Conservation (phyloP, 1,139 yeast species). For the Schizosaccharomyces versatilis region DNA sequence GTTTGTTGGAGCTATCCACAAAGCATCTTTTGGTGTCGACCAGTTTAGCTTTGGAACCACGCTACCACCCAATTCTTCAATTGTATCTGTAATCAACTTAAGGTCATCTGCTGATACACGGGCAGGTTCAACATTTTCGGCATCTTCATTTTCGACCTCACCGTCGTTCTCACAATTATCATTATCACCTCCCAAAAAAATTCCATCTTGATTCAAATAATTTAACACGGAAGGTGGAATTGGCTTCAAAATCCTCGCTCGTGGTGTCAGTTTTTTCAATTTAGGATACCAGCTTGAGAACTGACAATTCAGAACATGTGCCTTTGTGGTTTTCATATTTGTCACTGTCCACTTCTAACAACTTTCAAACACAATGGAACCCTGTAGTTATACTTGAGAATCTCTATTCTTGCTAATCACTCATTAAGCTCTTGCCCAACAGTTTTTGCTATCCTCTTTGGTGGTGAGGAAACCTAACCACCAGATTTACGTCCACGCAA, state of each 20-base stretch:
- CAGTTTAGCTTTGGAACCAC: constrained; percentile 83
- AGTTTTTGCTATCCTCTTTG: no score
- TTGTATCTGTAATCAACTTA: constrained; percentile 32
- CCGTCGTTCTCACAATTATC: constrained; percentile 24
- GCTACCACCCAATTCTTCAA: constrained; percentile 28
- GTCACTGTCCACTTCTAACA: background rate
- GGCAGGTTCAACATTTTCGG: constrained; percentile 11
- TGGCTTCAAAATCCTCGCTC: constrained; percentile 37
- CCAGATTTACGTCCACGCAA: no score
- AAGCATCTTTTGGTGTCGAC: constrained; percentile 90
- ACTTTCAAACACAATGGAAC: no score
- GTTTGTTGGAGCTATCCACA: constrained; percentile 70
- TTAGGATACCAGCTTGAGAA: constrained; percentile 51
- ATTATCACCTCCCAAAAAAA: constrained; percentile 38
- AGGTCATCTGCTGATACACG: constrained; percentile 29
- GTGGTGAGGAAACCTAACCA: no score
- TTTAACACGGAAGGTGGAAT: constrained; percentile 45
- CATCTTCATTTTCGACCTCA: constrained; percentile 14
- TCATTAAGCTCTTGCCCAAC: no score
- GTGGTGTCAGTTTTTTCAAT: constrained; percentile 31
- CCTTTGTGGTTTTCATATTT: background rate
- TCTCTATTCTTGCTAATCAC: no score
- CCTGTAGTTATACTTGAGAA: no score
- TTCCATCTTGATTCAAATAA: constrained; percentile 58
- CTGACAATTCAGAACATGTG: constrained; percentile 32